A percentile compares a stretch with the other conserved stretches of the same genome.
Conservation (phyloP, 169 alveolate genomes). For the Neospora caninum region DNA sequence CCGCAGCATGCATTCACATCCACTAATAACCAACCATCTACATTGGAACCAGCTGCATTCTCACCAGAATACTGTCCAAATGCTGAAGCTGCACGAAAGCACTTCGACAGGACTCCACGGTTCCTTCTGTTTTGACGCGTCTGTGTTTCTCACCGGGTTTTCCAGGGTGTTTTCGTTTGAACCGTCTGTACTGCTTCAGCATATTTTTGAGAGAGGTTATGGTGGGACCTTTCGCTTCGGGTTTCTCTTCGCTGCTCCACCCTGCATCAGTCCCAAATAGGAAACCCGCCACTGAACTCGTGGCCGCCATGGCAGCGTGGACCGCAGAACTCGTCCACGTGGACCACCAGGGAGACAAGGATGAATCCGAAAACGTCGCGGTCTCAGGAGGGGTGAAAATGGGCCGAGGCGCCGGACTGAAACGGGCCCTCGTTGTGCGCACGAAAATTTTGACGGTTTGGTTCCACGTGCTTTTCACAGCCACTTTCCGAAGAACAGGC, state of each 20-base stretch:
- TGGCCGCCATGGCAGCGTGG: neutral
- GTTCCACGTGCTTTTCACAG: neutral
- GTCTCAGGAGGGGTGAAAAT: neutral
- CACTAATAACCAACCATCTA: too few species aligned
- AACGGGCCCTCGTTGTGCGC: neutral
- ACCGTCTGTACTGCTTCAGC: neutral
- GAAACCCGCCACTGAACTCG: neutral
- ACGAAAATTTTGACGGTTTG: neutral
- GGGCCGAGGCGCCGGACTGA: neutral
- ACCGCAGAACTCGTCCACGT: neutral
- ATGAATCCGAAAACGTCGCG: neutral
- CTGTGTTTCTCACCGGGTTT: neutral
- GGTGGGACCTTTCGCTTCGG: neutral
- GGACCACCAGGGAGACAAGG: neutral
- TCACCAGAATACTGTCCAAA: too few species aligned
- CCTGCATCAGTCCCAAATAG: neutral
- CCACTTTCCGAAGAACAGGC: neutral
- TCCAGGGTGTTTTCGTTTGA: conserved; percentile 2
- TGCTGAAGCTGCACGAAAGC: too few species aligned
- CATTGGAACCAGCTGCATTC: too few species aligned
- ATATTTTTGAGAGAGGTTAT: neutral
- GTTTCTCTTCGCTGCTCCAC: neutral
- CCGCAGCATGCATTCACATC: too few species aligned
- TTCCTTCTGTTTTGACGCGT: too few species aligned
- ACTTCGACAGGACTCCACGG: too few species aligned